A percentile compares a stretch with the other conserved stretches of the same genome.
These are phyloP conservation scores for Tulasnella sp. DNA, from an alignment of 768 basidiomycete genomes.

Conservation along the genomic window DNA sequence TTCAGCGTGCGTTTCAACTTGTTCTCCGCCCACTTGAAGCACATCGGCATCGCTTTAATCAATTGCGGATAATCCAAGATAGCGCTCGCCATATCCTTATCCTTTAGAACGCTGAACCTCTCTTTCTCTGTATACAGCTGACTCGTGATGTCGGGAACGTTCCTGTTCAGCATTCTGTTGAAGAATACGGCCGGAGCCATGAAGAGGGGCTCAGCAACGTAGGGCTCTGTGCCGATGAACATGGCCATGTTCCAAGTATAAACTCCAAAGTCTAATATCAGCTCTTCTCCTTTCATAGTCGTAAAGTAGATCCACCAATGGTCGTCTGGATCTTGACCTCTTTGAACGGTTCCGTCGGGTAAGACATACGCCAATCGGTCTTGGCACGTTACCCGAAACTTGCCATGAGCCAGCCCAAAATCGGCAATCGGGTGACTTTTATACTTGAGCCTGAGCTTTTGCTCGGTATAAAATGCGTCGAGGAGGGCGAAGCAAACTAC, in stretches of 20 bases:
- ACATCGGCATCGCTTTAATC: neutral
- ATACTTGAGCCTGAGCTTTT: slow-evolving; percentile 18
- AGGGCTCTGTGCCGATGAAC: neutral
- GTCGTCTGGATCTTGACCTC: slow-evolving; percentile 17
- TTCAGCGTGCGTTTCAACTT: slow-evolving; percentile 1
- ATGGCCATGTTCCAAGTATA: slow-evolving; percentile 18
- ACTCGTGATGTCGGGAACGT: neutral
- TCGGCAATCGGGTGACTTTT: slow-evolving; percentile 17
- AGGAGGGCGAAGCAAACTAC: slow-evolving; percentile 6
- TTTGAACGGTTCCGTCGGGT: slow-evolving; percentile 9
- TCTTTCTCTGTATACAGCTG: slow-evolving; percentile 14
- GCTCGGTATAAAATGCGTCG: neutral
- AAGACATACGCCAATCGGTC: slow-evolving; percentile 16
- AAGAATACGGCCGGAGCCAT: slow-evolving; percentile 19
- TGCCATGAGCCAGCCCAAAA: slow-evolving; percentile 18
- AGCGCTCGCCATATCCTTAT: slow-evolving; percentile 10
- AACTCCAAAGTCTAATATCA: slow-evolving; percentile 7
- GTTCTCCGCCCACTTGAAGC: neutral
- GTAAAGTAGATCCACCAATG: slow-evolving; percentile 26
- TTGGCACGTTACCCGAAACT: slow-evolving; percentile 4
- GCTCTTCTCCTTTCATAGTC: slow-evolving; percentile 20
- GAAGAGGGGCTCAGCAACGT: neutral
- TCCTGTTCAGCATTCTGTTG: slow-evolving; percentile 1
- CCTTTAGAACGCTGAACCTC: slow-evolving; percentile 6
- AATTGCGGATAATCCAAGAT: slow-evolving; percentile 1